Evolutionary conservation across 176 grass and related monocot species (phyloP), one percentile per base, ranked within the genome.

Genomic region (Oryza australiensis): DNA sequence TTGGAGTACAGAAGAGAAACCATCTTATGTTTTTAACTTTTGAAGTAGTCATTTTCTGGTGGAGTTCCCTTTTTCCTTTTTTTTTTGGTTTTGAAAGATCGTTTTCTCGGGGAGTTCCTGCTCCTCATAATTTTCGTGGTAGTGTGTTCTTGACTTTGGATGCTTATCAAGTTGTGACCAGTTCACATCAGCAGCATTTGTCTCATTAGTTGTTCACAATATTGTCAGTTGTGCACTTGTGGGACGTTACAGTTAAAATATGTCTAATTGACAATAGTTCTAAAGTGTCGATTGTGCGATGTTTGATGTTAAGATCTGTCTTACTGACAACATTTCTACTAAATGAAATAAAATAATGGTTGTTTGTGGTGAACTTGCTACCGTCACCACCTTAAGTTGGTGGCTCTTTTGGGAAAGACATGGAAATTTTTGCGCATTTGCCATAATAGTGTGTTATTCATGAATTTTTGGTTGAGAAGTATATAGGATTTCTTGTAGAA

Each of bases 101-200:
- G 38, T 40, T 35, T 35, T 40, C 38, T 40, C 9, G 38, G 38
- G 38, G 38, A 63, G 4, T 71, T 71, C 0, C n/a, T 7, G 9
- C 5, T 27, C 18, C 5, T 33, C n/a, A 9, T 10, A 53, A 53
- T 40, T 40, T 40, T 74, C 49, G 29, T 57, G 72, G n/a, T 41
- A n/a, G 35, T 57, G 43, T 68, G 62, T 23, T 67, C 15, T 68
- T 55, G 6, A 55, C 23, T 84, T 55, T 84, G 72, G n/a, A 41
- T 76, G 42, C 72, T 38, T 75, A 70, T 45, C 22, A 60, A 16
- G 20, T 24, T 23, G 55, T 10, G 65, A 68, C n/a, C 45, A 57
- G 24, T 76, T 40, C 23, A 68, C 5, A 57, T 57, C 63, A 37
- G 60, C 26, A 35, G 30, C 26, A 53, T 68, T 37, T 53, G 64